Evolutionary conservation across 2,329 filamentous ascomycete species (phyloP), one percentile per base, ranked within the genome.

Genomic region (Helotiales sp.): DNA sequence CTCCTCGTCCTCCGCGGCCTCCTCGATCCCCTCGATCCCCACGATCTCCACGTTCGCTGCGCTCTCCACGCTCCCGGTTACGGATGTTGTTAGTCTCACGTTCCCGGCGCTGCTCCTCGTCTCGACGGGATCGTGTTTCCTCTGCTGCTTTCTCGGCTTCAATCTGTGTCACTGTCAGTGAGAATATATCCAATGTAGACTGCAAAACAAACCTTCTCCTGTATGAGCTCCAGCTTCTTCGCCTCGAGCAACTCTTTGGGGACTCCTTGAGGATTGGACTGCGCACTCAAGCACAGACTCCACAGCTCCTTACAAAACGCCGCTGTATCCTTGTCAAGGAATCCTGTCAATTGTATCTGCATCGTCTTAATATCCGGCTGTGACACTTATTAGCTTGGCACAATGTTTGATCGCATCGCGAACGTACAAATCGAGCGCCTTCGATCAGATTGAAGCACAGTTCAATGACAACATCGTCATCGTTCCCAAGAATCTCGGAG

Each of bases 391-490:
- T 67, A 76, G 74, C 66, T 70, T 67, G 59, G 64, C 24, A 70
- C 45, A 69, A 50, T 59, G n/a, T 28, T 10, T 54, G 30, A 54
- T 37, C 57, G 59, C 54, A 34, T 28, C 6, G 28, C 13, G 43
- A 54, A 85, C 91, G 73, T 82, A 97, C 94, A 78, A 87, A 91
- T 78, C 91, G 89, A 22, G 88, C 82, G 57, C 89, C 90, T 77
- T 98, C 94, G 32, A 90, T 85, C 37, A 90, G 79, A 71, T 87
- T 87, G 76, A 87, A 90, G 76, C 87, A 88, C 26, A 97, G 88
- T 80, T 97, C 94, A 72, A 96, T 96, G 3, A 98, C 91, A 59
- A 99, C 93, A 77, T 99, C 96, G 77, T 99, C 96, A 75, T 99
- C 96, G 73, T 87, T 92, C n/a, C 92, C 92, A 49, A 98, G 82